Percentiles rank a stretch among this genome's conserved stretches.
These are phyloP conservation scores for Biscogniauxia marginata DNA, from an alignment of 2,329 filamentous ascomycete species.

Conservation along the genomic window DNA sequence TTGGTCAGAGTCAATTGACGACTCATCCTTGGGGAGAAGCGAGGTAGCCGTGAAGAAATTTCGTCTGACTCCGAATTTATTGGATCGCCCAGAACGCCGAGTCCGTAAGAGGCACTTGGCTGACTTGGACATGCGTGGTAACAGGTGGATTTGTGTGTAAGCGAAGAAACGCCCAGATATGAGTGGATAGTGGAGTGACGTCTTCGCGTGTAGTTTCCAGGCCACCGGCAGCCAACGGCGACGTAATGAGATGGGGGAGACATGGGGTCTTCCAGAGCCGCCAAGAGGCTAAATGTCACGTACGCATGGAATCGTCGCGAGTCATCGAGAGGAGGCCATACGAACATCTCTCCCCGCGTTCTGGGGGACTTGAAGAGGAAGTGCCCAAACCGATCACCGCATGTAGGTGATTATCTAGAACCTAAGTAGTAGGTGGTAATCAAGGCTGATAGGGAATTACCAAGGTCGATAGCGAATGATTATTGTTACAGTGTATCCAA, in stretches of 20 bases:
- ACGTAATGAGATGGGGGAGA: conserved; percentile 23
- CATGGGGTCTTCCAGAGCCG: conserved; percentile 20
- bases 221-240: conserved; percentile 8
- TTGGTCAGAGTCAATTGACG: conserved; percentile 4
- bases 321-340: conserved; percentile 5
- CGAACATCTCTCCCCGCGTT: conserved; percentile 1
- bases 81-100: conserved; percentile 21
- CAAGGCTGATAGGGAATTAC: not conserved
- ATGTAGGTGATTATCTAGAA: not conserved
- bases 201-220: not conserved
- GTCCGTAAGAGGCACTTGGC: conserved; percentile 9
- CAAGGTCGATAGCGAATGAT: not conserved
- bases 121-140: conserved; percentile 8
- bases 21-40: not conserved
- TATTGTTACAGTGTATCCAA: conserved; percentile 5
- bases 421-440: not conserved
- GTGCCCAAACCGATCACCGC: not conserved
- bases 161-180: conserved; percentile 6
- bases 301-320: conserved; percentile 5
- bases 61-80: conserved; percentile 2
- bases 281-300: conserved; percentile 24
- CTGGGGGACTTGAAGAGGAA: not conserved
- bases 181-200: not conserved
- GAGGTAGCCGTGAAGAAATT: conserved; percentile 1
- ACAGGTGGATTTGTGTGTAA: conserved; percentile 9